Base-by-base conservation (phyloP, 768 basidiomycete species). In the Aureoboletus auriporus region DNA sequence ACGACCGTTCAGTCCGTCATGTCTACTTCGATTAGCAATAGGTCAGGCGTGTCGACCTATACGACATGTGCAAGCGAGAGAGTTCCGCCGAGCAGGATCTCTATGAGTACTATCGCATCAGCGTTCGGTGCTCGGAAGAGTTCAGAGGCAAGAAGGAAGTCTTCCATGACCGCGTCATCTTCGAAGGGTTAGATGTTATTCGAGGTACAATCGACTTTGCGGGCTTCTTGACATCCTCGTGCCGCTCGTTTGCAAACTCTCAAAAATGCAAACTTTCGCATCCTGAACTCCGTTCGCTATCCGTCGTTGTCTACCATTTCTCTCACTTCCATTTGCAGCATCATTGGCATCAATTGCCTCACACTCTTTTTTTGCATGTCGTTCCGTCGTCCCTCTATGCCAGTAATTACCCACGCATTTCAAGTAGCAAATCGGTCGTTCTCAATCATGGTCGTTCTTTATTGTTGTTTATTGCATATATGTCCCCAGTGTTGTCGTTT, bases 51-150 rank as follows among this genome's bases (percentile, higher is more conserved):
- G 42, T 63, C 62, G 17, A 65, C 62, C 13, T 62, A 65, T 23
- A 57, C 60, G 26, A 62, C 63, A 20, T 65, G 60, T 41, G 55
- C 55, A 20, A 65, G 60, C 39, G 62, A 65, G 36, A 55, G 46
- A 16, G 44, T 55, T 40, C 63, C 57, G 7, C 53, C 54, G 16
- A 60, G 50, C 46, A 59, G 62, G 53, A 46, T 63, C 35, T 63
- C 62, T 12, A 54, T 64, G 54, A 64, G 56, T 29, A 63, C 61
- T 2, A 34, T 65, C 20, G 40, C 60, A 38, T 63, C 62, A 2
- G 59, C 44, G 8, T 48, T 59, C 8, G 60, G 60, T 28, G 51
- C 55, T 47, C 62, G 63, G 46, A 63, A 65, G 49, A 65, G 62
- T 42, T 65, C 53, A 8, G 62, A 63, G 8, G 31, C 51, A 40